Conservation (phyloP, 805 yeast genomes). For the Saccharomycopsis amapae region DNA sequence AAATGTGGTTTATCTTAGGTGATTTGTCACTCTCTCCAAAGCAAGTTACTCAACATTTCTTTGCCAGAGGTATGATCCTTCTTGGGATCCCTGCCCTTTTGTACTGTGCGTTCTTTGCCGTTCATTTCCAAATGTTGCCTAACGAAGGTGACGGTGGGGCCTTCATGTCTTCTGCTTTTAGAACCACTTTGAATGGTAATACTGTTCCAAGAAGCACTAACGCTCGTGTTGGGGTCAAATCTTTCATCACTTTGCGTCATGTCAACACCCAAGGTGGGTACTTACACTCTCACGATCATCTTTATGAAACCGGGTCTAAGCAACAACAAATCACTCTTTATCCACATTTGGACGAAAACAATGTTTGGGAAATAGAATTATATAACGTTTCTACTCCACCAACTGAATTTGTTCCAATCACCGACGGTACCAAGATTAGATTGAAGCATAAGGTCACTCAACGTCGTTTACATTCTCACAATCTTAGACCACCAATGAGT, state of each 20-base stretch:
- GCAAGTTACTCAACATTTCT: slow-evolving; percentile 40
- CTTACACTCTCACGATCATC: slow-evolving; percentile 70
- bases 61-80: slow-evolving; percentile 44
- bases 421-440: slow-evolving; percentile 65
- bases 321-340: slow-evolving; percentile 80
- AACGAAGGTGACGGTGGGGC: slow-evolving; percentile 68
- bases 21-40: slow-evolving; percentile 48
- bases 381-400: slow-evolving; percentile 53
- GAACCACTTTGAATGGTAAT: slow-evolving; percentile 54
- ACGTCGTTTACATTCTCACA: slow-evolving; percentile 76
- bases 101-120: slow-evolving; percentile 50
- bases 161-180: slow-evolving; percentile 66
- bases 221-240: slow-evolving; percentile 70
- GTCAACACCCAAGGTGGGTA: slow-evolving; percentile 70
- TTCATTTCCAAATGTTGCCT: slow-evolving; percentile 53
- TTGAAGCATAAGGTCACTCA: slow-evolving; percentile 50
- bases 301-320: slow-evolving; percentile 70
- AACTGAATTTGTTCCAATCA: slow-evolving; percentile 51
- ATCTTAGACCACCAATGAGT: slow-evolving; percentile 63
- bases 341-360: slow-evolving; percentile 71
- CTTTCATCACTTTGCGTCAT: slow-evolving; percentile 61
- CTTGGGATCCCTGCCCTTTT: slow-evolving; percentile 52
- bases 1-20: slow-evolving; percentile 67
- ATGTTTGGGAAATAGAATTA: slow-evolving; percentile 64
- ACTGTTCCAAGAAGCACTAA: slow-evolving; percentile 49